These are phyloP conservation scores for Geosiphon pyriformis DNA, from an alignment of 192 early-diverging fungal species.

Conservation along the genomic window DNA sequence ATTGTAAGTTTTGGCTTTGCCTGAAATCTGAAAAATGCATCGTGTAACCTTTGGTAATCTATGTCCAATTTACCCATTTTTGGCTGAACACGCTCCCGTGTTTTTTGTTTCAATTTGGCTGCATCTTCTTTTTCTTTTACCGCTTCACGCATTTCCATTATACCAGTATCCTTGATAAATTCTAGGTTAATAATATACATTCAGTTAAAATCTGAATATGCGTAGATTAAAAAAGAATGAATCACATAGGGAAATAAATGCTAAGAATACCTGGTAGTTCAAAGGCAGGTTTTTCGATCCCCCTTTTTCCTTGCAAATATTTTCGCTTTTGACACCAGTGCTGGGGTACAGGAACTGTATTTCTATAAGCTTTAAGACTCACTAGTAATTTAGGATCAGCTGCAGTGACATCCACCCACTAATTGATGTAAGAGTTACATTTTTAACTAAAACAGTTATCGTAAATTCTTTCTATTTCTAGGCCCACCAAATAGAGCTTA, in stretches of 20 bases:
- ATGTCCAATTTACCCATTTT: constrained; percentile 96
- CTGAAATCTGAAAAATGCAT: constrained; percentile 96
- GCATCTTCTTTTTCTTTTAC: constrained; percentile 86
- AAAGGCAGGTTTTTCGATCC: constrained; percentile 92
- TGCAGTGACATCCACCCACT: constrained; percentile 76
- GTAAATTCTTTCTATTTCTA: background rate
- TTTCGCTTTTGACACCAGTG: constrained; percentile 98
- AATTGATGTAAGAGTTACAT: background rate
- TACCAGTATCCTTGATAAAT: constrained; percentile 96
- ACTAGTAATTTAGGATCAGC: constrained; percentile 87
- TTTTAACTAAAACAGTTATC: background rate
- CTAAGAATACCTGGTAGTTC: constrained; percentile 82
- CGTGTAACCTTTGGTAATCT: constrained; percentile 96
- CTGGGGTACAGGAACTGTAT: constrained; percentile 89
- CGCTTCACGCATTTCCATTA: constrained; percentile 91
- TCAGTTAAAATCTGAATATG: no score
- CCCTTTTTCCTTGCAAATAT: constrained; percentile 94
- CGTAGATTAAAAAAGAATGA: no score
- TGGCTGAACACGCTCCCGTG: constrained; percentile 79
- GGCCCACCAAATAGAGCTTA: constrained; percentile 26
- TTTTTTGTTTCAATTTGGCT: constrained; percentile 72
- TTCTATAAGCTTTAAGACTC: constrained; percentile 83
- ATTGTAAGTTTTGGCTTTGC: constrained; percentile 68
- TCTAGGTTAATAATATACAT: constrained; percentile 40
- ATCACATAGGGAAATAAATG: no score